Conservation (phyloP, 345 rosid genomes). For the Garcia nutans region DNA sequence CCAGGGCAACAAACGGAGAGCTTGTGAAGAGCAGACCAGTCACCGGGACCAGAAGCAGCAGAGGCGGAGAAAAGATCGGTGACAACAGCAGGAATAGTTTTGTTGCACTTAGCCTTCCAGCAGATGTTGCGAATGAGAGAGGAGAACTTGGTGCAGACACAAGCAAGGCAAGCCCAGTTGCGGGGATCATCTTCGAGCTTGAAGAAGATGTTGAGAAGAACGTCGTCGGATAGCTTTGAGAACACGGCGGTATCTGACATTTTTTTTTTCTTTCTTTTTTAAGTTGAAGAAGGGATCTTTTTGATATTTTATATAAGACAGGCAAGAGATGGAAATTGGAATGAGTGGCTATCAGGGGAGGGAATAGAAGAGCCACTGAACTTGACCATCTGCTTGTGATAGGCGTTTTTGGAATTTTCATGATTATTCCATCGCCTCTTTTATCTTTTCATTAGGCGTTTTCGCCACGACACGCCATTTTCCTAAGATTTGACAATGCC, state of each 20-base stretch:
- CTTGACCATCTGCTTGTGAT: no score
- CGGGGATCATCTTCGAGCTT: slow-evolving; percentile 84
- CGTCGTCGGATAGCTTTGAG: slow-evolving; percentile 68
- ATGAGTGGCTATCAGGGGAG: neutral
- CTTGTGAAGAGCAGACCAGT: slow-evolving; percentile 77
- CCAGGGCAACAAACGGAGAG: slow-evolving; percentile 94
- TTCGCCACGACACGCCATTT: no score
- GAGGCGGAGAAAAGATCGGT: slow-evolving; percentile 51
- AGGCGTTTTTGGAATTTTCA: no score
- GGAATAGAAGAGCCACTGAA: neutral
- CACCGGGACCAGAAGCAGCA: slow-evolving; percentile 43
- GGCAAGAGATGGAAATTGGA: no score
- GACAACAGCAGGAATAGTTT: slow-evolving; percentile 59
- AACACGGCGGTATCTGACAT: slow-evolving; percentile 52
- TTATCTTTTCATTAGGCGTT: no score
- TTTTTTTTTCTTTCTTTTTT: neutral
- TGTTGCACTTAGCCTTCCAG: slow-evolving; percentile 57
- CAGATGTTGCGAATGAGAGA: slow-evolving; percentile 68
- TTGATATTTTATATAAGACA: no score
- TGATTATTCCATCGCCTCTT: no score
- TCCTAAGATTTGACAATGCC: no score
- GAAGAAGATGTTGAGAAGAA: slow-evolving; percentile 74
- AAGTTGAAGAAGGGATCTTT: neutral
- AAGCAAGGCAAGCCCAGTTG: slow-evolving; percentile 79
- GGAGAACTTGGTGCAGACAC: slow-evolving; percentile 83